Evolutionary conservation across 352 stramenopile genomes (phyloP).

Genomic region (Globisporangium nodosum): DNA sequence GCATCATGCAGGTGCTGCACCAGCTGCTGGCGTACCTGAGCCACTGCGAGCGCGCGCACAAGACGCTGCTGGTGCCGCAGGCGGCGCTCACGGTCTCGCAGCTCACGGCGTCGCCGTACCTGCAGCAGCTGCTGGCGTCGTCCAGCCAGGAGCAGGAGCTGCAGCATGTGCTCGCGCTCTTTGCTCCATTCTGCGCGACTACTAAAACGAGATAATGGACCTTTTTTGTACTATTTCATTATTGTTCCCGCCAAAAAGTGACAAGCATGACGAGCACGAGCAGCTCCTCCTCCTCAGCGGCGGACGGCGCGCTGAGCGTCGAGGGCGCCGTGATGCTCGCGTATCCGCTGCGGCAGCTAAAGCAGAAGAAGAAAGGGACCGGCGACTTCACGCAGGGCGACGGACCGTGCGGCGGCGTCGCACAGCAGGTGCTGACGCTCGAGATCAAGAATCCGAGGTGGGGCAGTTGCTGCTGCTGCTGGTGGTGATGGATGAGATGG

Average conservation of each 20-base stretch:
- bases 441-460: conserved; percentile 34
- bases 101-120: conserved; percentile 55
- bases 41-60: conserved; percentile 31
- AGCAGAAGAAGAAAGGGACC: background rate
- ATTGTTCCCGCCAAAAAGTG: background rate
- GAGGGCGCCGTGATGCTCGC: conserved; percentile 46
- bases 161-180: conserved; percentile 33
- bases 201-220: background rate
- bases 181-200: conserved; percentile 20
- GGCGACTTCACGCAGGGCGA: conserved; percentile 45
- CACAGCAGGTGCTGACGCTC: conserved; percentile 43
- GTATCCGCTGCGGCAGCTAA: conserved; percentile 49
- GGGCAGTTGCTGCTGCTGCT: background rate
- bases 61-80: conserved; percentile 27
- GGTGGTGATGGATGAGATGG: background rate
- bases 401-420: conserved; percentile 53
- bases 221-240: background rate
- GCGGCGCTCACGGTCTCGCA: conserved; percentile 38
- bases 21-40: conserved; percentile 54
- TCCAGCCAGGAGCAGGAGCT: conserved; percentile 45
- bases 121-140: conserved; percentile 47
- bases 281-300: background rate
- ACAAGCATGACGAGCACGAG: background rate
- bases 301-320: conserved; percentile 16
- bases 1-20: conserved; percentile 56